A percentile compares a stretch with the other conserved stretches of the same genome.
Conservation (phyloP, 2,329 filamentous ascomycete species). For the Capronia coronata region DNA sequence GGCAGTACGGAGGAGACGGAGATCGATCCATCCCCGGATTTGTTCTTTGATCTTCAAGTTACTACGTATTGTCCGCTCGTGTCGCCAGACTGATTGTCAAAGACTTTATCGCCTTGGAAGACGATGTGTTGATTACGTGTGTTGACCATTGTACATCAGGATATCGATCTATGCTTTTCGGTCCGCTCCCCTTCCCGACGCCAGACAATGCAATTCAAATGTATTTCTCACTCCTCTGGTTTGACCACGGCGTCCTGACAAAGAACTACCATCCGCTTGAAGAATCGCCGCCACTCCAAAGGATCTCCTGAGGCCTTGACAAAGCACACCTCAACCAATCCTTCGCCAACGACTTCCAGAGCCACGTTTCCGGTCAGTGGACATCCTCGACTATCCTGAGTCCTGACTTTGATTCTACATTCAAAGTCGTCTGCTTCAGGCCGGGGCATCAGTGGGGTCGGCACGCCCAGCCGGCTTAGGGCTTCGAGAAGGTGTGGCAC, state of each 20-base stretch:
- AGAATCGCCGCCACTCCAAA: constrained; percentile 90
- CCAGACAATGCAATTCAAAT: not conserved
- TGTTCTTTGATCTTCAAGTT: too few relatives aligned
- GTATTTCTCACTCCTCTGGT: constrained; percentile 40
- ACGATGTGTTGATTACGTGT: too few relatives aligned
- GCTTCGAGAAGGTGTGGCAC: constrained; percentile 74
- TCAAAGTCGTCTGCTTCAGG: constrained; percentile 47
- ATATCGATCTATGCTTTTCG: not conserved
- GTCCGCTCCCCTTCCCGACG: not conserved
- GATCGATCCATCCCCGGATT: not conserved
- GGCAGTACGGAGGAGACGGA: not conserved
- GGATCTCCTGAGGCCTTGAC: constrained; percentile 94
- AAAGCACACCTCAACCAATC: constrained; percentile 78
- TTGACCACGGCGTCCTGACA: constrained; percentile 78
- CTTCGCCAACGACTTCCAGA: constrained; percentile 44
- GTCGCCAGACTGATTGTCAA: too few relatives aligned
- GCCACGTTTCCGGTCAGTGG: constrained; percentile 41
- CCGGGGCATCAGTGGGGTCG: constrained; percentile 49
- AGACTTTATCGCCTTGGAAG: too few relatives aligned
- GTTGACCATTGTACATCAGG: too few relatives aligned
- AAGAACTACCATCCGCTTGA: constrained; percentile 86
- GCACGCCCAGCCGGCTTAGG: constrained; percentile 77
- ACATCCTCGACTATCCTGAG: constrained; percentile 51
- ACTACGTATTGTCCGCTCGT: too few relatives aligned
- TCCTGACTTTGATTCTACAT: constrained; percentile 64